Conservation (phyloP, 2,329 filamentous ascomycete genomes). For the Diaporthe destruens region DNA sequence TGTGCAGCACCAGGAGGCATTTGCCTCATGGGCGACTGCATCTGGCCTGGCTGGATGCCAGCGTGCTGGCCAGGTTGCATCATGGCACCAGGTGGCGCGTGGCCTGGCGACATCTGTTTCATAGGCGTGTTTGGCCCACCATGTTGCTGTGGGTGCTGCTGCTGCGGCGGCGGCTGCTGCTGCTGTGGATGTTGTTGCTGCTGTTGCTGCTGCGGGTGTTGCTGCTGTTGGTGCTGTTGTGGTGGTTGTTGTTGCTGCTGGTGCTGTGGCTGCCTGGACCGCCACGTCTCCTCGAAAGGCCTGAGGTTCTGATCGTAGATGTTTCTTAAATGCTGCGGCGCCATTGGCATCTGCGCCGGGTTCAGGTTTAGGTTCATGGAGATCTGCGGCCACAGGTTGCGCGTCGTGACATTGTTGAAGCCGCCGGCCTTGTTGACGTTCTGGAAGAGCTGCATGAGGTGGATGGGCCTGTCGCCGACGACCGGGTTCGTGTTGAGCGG, state of each 20-base stretch:
- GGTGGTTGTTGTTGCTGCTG: constrained; percentile 58
- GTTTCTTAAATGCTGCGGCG: constrained; percentile 76
- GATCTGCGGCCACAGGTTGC: constrained; percentile 80
- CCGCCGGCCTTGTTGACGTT: constrained; percentile 82
- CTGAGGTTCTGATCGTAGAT: constrained; percentile 82
- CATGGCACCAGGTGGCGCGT: constrained; percentile 53
- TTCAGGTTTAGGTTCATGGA: constrained; percentile 74
- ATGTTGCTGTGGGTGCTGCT: constrained; percentile 48
- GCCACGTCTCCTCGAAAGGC: constrained; percentile 79
- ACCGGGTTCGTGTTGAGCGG: constrained; percentile 81
- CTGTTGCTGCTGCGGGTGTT: constrained; percentile 51
- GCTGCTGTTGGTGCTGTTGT: constrained; percentile 58
- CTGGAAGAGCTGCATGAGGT: constrained; percentile 82
- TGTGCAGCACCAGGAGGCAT: constrained; percentile 62
- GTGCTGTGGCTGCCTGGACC: constrained; percentile 65
- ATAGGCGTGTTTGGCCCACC: constrained; percentile 48
- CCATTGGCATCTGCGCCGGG: constrained; percentile 73
- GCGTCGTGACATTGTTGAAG: constrained; percentile 77
- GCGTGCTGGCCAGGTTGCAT: constrained; percentile 56
- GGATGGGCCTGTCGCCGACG: constrained; percentile 79
- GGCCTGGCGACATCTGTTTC: constrained; percentile 58
- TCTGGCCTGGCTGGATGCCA: constrained; percentile 57
- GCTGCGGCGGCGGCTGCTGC: constrained; percentile 27
- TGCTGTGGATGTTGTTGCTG: constrained; percentile 55
- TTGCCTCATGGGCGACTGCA: constrained; percentile 60